Base-by-base conservation (phyloP, 2,329 filamentous ascomycete species). In the Colletotrichum brevisporum region DNA sequence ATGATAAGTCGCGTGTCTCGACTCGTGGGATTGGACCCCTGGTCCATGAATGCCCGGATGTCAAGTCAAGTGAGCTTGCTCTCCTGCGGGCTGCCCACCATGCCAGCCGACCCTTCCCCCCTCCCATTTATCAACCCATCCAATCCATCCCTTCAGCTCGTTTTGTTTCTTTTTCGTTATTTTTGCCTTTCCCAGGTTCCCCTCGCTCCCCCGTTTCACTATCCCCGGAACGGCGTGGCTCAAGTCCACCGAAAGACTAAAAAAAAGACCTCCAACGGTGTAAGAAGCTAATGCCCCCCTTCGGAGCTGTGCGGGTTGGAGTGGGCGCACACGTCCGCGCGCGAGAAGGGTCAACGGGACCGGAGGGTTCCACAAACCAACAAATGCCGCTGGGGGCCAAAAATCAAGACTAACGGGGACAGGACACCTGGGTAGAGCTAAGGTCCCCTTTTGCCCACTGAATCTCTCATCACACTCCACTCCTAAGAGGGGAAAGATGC, bases 21-120 rank as follows among this genome's bases (percentile, higher is more conserved):
- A 10, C 31, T 36, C 31, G 31, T 36, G 31, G 31, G 31, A 36
- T 36, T 36, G 31, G 31, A 36, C 51, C 66, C 62, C 45, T 66
- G 66, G 55, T 60, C 66, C 66, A 69, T 60, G 66, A 31, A 15
- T 63, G 66, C 8, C 41, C 55, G 59, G 60, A 59, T 39, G 43
- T 69, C 54, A 65, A 31, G 48, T 48, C 26, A 12, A 39, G 15
- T 41, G 26, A 31, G 48, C 45, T 13, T 48, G 6, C 15, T n/a
- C 45, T 21, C 18, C n/a, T 21, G 45, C 45, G 9, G 16, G 18
- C 9, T 48, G 45, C 45, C 45, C 41, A 57, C 43, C 54, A 57
- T 15, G 18, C 18, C 45, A n/a, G 16, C 27, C 41, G 21, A 50
- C 45, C 21, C 43, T 41, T 24, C 41, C 47, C 56, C 26, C 43